Evolutionary conservation across 257 asterid genomes (phyloP).

Genomic region (Fraxinus quadrangulata): DNA sequence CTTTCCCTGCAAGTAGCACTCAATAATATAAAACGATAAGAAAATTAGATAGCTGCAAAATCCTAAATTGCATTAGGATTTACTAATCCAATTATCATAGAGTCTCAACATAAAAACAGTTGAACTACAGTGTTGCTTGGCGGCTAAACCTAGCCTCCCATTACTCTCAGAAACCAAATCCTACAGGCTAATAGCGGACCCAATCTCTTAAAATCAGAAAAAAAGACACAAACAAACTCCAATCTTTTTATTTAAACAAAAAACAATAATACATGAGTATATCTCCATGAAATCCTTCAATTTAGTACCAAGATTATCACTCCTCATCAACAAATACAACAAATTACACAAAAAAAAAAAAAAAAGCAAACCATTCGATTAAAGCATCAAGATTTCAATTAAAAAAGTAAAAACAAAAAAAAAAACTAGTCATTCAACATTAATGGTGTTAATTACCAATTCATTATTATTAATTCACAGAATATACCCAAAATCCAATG

Average conservation of each 20-base stretch:
- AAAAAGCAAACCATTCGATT: slow-evolving; percentile 8
- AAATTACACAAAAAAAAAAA: not conserved
- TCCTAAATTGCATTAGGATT: slow-evolving; percentile 3
- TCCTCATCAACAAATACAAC: slow-evolving; percentile 20
- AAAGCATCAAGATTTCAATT: not conserved
- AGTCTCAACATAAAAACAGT: not conserved
- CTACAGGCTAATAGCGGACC: slow-evolving; percentile 8
- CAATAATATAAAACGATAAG: not conserved
- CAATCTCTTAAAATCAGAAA: slow-evolving; percentile 1
- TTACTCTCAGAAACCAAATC: slow-evolving; percentile 26
- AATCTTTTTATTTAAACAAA: not conserved
- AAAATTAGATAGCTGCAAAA: not conserved
- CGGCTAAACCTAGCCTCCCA: slow-evolving; percentile 30
- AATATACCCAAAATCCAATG: slow-evolving; percentile 2
- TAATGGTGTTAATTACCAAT: not conserved
- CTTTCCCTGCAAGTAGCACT: not conserved
- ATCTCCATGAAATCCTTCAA: slow-evolving; percentile 1
- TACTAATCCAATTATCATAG: not conserved
- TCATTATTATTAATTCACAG: slow-evolving; percentile 27
- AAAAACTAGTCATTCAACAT: not conserved
- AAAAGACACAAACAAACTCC: not conserved
- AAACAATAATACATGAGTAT: not conserved
- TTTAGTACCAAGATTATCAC: slow-evolving; percentile 33
- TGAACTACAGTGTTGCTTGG: not conserved
- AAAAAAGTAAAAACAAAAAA: not conserved